Conservation (phyloP, 1,284 basidiomycete species). For the Coniferiporia sulphurascens region DNA sequence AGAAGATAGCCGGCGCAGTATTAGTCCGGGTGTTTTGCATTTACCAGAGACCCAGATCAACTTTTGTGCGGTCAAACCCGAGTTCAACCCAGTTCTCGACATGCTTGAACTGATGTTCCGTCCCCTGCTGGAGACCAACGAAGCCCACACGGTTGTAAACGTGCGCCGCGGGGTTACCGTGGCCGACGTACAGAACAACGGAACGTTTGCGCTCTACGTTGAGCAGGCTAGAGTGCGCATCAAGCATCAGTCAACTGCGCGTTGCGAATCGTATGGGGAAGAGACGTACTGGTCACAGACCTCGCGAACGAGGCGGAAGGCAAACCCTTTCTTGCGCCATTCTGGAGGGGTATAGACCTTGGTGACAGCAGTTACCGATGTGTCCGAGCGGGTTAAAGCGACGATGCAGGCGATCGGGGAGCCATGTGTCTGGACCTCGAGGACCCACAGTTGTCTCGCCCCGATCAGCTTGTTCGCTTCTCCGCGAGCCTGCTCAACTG, state of each 20-base stretch:
- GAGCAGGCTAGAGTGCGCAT: slow-evolving; percentile 27
- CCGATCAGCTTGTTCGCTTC: slow-evolving; percentile 51
- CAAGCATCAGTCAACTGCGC: neutral
- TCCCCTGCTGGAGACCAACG: slow-evolving; percentile 36
- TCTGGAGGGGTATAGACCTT: slow-evolving; percentile 57
- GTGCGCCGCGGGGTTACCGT: slow-evolving; percentile 47
- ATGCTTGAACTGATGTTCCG: slow-evolving; percentile 30
- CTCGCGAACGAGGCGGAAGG: slow-evolving; percentile 48
- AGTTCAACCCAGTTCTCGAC: slow-evolving; percentile 57
- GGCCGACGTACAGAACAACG: slow-evolving; percentile 52
- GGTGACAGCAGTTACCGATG: slow-evolving; percentile 51
- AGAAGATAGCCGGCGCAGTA: too few species aligned
- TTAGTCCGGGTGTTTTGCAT: neutral
- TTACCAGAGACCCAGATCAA: slow-evolving; percentile 59
- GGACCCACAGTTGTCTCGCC: slow-evolving; percentile 55
- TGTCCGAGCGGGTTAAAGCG: slow-evolving; percentile 52
- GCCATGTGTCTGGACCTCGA: slow-evolving; percentile 29
- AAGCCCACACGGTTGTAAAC: slow-evolving; percentile 62
- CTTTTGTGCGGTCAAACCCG: slow-evolving; percentile 47
- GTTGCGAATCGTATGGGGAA: neutral
- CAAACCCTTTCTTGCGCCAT: slow-evolving; percentile 48
- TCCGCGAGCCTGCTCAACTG: slow-evolving; percentile 33
- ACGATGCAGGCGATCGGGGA: slow-evolving; percentile 56
- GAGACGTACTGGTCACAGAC: slow-evolving; percentile 44
- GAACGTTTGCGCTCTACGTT: slow-evolving; percentile 30